A percentile compares a stretch with the other conserved stretches of the same genome.
phyloP scores from a whole-genome alignment of 805 yeast species.

The Lachancea cidri region DNA sequence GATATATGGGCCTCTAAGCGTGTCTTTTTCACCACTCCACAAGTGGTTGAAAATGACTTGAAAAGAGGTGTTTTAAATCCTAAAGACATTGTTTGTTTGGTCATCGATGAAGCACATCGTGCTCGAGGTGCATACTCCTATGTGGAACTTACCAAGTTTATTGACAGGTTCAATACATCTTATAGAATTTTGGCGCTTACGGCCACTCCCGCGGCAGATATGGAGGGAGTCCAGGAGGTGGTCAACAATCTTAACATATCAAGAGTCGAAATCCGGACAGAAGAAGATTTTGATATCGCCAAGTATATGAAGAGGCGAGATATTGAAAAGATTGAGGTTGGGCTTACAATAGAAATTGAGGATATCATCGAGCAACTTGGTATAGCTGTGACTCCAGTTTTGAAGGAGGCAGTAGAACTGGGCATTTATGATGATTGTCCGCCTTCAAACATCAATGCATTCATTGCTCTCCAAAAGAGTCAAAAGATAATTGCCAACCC shows the following conservation, averaged over 20 bases:
- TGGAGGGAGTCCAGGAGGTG: constrained; percentile 84
- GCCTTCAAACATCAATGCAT: constrained; percentile 64
- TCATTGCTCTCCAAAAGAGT: constrained; percentile 64
- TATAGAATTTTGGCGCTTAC: constrained; percentile 81
- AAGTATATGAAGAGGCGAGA: constrained; percentile 69
- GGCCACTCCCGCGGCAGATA: constrained; percentile 91
- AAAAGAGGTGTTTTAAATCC: constrained; percentile 72
- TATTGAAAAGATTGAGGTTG: constrained; percentile 55
- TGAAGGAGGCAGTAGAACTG: constrained; percentile 57
- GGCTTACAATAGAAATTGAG: constrained; percentile 47
- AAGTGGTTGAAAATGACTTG: constrained; percentile 89
- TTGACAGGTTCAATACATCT: constrained; percentile 57
- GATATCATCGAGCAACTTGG: constrained; percentile 51
- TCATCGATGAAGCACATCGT: constrained; percentile 94
- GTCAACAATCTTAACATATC: constrained; percentile 70
- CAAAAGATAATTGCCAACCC: constrained; percentile 52
- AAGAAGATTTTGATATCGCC: constrained; percentile 71
- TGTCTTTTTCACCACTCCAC: constrained; percentile 93
- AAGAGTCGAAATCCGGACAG: constrained; percentile 79
- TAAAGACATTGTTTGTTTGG: constrained; percentile 63
- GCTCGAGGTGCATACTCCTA: constrained; percentile 90
- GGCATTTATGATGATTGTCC: constrained; percentile 61
- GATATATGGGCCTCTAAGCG: constrained; percentile 73
- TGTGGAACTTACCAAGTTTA: constrained; percentile 68
- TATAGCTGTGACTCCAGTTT: constrained; percentile 61